Conservation (phyloP, 2,329 filamentous ascomycete species). For the Harringtonia lauricola region DNA sequence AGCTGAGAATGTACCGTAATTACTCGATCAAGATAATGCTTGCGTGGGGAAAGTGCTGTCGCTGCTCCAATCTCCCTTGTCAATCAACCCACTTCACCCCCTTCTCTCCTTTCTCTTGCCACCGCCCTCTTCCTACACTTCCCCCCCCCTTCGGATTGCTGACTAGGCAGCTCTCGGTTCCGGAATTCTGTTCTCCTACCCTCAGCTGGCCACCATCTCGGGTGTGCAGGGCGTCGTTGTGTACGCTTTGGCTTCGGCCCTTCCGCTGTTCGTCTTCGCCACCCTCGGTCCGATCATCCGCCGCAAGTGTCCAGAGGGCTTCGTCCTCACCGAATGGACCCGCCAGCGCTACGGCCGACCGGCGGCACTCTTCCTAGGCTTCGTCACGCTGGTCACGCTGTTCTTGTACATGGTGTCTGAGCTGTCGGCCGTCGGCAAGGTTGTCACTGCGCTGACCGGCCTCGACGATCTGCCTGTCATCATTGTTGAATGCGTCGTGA, state of each 20-base stretch:
- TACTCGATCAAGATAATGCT: conserved; percentile 99
- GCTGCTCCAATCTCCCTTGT: conserved; percentile 38
- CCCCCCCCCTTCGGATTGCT: conserved; percentile 20
- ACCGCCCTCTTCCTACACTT: conserved; percentile 5
- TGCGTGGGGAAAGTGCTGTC: conserved; percentile 97
- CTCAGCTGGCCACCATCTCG: conserved; percentile 66
- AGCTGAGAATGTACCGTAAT: conserved; percentile 93
- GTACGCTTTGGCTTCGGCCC: conserved; percentile 61
- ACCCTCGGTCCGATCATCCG: conserved; percentile 67
- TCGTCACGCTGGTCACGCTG: conserved; percentile 68
- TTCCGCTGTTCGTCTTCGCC: conserved; percentile 66
- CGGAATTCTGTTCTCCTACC: conserved; percentile 74
- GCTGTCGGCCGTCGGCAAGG: conserved; percentile 70
- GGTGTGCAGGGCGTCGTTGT: conserved; percentile 70
- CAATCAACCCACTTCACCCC: conserved; percentile 14
- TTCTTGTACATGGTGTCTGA: conserved; percentile 84
- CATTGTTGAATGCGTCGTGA: conserved; percentile 67
- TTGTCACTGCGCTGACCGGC: conserved; percentile 62
- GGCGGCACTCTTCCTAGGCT: conserved; percentile 62
- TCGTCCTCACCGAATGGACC: conserved; percentile 78
- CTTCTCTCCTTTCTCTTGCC: conserved; percentile 4
- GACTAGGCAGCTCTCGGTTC: conserved; percentile 63
- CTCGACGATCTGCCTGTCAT: conserved; percentile 64
- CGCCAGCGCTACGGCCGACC: conserved; percentile 63
- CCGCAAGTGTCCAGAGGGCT: conserved; percentile 69